phyloP scores from a whole-genome alignment of 371 early-diverging fungal genomes.

The Mucor piriformis region DNA sequence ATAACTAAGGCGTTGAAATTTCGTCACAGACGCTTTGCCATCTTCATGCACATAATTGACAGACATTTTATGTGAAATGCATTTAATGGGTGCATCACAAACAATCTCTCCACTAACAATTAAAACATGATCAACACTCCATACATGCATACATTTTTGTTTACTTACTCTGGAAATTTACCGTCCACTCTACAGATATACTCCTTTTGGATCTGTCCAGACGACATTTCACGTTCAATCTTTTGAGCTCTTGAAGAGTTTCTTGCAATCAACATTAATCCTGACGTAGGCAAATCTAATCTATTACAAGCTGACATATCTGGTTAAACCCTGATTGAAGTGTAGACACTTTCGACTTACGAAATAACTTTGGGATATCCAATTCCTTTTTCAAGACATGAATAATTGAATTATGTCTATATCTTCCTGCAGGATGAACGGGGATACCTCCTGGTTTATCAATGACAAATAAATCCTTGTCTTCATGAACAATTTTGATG shows the following conservation, averaged over 20 bases:
- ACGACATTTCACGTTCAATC: slow-evolving; percentile 70
- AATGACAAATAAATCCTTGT: slow-evolving; percentile 78
- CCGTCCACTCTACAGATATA: slow-evolving; percentile 91
- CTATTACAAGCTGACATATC: slow-evolving; percentile 85
- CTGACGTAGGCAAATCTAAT: slow-evolving; percentile 93
- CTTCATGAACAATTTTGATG: slow-evolving; percentile 64
- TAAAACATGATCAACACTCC: background rate
- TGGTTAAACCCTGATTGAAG: background rate
- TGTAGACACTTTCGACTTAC: slow-evolving; percentile 51
- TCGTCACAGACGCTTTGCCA: slow-evolving; percentile 83
- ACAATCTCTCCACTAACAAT: slow-evolving; percentile 61
- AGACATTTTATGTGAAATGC: slow-evolving; percentile 83
- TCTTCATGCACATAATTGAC: slow-evolving; percentile 81
- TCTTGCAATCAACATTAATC: slow-evolving; percentile 80
- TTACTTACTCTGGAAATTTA: slow-evolving; percentile 78
- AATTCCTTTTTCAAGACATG: slow-evolving; percentile 76
- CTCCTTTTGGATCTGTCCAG: slow-evolving; percentile 76
- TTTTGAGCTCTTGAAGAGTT: slow-evolving; percentile 65
- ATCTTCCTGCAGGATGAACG: slow-evolving; percentile 84
- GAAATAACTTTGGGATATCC: slow-evolving; percentile 65
- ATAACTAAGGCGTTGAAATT: slow-evolving; percentile 65
- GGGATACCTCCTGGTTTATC: slow-evolving; percentile 93
- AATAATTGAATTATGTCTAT: slow-evolving; percentile 81
- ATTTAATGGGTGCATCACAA: slow-evolving; percentile 84
- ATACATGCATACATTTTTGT: too few relatives aligned